Conservation (phyloP, 2,329 filamentous ascomycete species). For the Atkinsonella hypoxylon region DNA sequence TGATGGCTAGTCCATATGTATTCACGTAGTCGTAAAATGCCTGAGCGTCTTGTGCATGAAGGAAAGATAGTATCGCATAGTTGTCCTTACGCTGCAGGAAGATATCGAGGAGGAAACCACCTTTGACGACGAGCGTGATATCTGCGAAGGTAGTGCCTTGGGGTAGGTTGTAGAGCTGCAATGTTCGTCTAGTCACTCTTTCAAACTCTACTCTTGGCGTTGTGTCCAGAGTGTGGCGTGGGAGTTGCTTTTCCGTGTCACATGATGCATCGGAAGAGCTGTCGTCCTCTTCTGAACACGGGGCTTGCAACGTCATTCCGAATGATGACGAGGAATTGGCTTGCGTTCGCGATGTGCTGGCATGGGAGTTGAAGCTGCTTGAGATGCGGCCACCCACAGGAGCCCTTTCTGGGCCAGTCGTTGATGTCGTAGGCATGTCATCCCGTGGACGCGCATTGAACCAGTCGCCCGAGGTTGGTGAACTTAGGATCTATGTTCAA, state of each 20-base stretch:
- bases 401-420: not conserved
- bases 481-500: conserved; percentile 2
- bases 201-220: conserved; percentile 11
- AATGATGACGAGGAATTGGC: not conserved
- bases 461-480: not conserved
- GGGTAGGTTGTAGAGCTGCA: conserved; percentile 51
- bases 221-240: not conserved
- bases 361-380: not conserved
- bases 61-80: conserved; percentile 56
- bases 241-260: not conserved
- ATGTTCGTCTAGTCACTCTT: conserved; percentile 37
- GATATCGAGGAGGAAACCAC: conserved; percentile 59
- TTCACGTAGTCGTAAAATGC: conserved; percentile 55
- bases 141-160: conserved; percentile 53
- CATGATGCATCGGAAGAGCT: not conserved
- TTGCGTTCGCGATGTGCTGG: not conserved
- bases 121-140: conserved; percentile 51
- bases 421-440: not conserved
- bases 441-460: too few relatives aligned
- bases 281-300: not conserved
- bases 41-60: conserved; percentile 48
- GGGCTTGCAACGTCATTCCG: not conserved
- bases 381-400: too few relatives aligned
- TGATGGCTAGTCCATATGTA: conserved; percentile 55
- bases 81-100: conserved; percentile 48